Percentiles rank a stretch among this genome's conserved stretches.
Conservation (phyloP, 2,329 filamentous ascomycete species). For the Fusarium acutatum region DNA sequence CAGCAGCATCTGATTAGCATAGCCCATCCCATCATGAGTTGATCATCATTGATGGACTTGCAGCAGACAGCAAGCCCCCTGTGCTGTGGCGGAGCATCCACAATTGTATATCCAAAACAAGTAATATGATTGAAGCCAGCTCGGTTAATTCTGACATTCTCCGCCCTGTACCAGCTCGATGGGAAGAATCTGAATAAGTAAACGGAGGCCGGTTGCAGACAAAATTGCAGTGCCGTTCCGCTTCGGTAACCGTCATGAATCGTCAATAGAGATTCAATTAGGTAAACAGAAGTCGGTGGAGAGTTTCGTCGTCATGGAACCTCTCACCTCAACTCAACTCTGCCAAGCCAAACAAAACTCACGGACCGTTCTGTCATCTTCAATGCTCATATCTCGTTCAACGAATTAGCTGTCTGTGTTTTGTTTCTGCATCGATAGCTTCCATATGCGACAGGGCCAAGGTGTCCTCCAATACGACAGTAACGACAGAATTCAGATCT, state of each 20-base stretch:
- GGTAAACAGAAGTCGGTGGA: neutral
- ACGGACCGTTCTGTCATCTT: neutral
- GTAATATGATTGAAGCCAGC: conserved; percentile 9
- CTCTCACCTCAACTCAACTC: neutral
- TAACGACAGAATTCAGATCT: conserved; percentile 16
- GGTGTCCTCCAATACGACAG: conserved; percentile 6
- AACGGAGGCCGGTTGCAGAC: neutral
- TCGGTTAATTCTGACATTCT: conserved; percentile 18
- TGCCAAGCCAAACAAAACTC: neutral
- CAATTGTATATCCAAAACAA: conserved; percentile 20
- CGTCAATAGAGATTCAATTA: conserved; percentile 7
- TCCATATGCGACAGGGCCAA: neutral
- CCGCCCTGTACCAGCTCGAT: conserved; percentile 11
- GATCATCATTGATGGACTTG: neutral
- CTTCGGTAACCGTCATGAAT: neutral
- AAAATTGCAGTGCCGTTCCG: conserved; percentile 18
- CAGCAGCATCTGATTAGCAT: conserved; percentile 9
- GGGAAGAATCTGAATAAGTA: conserved; percentile 13
- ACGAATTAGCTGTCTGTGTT: conserved; percentile 8
- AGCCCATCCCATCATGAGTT: conserved; percentile 12
- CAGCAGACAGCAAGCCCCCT: conserved; percentile 5
- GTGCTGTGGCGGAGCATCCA: conserved; percentile 26
- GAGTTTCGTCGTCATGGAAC: neutral
- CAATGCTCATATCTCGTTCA: neutral
- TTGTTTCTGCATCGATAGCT: conserved; percentile 15